A percentile compares a stretch with the other conserved stretches of the same genome.
Evolutionary conservation across 2,329 filamentous ascomycete genomes (phyloP).

Genomic region (Chrysoporthe austroafricana): DNA sequence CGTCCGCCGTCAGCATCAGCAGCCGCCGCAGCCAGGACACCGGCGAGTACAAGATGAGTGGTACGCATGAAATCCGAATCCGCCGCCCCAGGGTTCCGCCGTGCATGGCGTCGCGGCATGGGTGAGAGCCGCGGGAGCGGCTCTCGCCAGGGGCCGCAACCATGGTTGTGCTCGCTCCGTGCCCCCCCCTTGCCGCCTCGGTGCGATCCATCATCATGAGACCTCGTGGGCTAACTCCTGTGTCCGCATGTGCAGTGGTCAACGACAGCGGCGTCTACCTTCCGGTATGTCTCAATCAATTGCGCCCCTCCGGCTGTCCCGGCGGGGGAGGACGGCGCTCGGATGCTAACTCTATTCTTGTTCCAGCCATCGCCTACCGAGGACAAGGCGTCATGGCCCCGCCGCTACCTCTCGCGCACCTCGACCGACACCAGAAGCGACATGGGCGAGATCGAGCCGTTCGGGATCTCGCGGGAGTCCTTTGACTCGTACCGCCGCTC

Average conservation of each 20-base stretch:
- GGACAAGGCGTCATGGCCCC: conserved; percentile 73
- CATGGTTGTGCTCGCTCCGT: too few relatives aligned
- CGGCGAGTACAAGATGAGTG: conserved; percentile 79
- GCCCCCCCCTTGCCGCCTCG: not conserved
- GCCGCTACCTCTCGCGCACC: conserved; percentile 56
- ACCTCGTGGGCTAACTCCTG: conserved; percentile 7
- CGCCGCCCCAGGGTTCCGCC: not conserved
- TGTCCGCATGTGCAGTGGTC: conserved; percentile 67
- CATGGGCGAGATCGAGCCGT: conserved; percentile 84
- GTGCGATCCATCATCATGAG: not conserved
- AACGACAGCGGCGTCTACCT: conserved; percentile 95
- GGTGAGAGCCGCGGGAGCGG: too few relatives aligned
- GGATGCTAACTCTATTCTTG: conserved; percentile 7
- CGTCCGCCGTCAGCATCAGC: conserved; percentile 64
- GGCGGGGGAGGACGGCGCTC: too few relatives aligned
- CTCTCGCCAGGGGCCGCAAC: not conserved
- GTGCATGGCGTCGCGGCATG: not conserved
- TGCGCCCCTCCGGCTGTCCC: not conserved
- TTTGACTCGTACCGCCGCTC: conserved; percentile 96
- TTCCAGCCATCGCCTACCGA: conserved; percentile 82
- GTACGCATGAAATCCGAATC: conserved; percentile 50
- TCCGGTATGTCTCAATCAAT: conserved; percentile 63
- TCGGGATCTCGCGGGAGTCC: conserved; percentile 93
- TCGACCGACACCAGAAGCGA: conserved; percentile 60
- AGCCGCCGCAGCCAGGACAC: conserved; percentile 63